Conservation (phyloP, 1,284 basidiomycete species). For the Porodaedalea pini region DNA sequence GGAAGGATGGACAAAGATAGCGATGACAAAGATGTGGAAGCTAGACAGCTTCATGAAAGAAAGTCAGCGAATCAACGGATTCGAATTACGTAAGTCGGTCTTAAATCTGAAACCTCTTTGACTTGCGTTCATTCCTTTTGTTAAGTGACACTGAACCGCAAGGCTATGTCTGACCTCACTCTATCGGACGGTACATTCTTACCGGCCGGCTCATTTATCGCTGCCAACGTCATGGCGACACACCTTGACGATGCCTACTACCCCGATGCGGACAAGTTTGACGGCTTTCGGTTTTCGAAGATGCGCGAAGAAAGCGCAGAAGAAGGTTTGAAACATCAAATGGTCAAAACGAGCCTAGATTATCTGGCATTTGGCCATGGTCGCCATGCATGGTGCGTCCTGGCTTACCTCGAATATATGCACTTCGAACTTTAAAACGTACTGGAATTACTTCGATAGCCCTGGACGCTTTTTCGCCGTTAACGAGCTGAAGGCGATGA, state of each 20-base stretch:
- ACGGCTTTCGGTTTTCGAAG: constrained; percentile 45
- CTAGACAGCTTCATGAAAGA: constrained; percentile 53
- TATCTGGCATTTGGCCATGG: constrained; percentile 31
- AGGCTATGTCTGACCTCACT: constrained; percentile 34
- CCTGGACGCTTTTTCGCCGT: constrained; percentile 21
- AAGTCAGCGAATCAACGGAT: constrained; percentile 36
- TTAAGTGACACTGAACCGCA: constrained; percentile 18
- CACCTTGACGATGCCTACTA: constrained; percentile 43
- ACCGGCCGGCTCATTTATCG: constrained; percentile 41
- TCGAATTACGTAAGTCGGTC: constrained; percentile 23
- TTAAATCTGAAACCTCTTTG: neutral
- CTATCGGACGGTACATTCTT: constrained; percentile 42
- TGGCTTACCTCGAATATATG: neutral
- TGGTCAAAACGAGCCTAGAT: constrained; percentile 27
- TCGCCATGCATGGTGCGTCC: constrained; percentile 30
- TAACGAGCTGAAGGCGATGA: constrained; percentile 20
- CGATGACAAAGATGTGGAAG: constrained; percentile 41
- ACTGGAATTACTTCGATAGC: neutral
- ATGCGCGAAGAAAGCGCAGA: constrained; percentile 31
- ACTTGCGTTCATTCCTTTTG: neutral
- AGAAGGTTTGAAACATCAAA: constrained; percentile 29
- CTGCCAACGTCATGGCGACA: constrained; percentile 39
- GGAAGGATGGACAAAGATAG: constrained; percentile 44
- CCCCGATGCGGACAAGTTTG: constrained; percentile 37
- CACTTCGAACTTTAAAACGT: no score